Percentiles rank a stretch among this genome's conserved stretches.
phyloP scores from a whole-genome alignment of 2,329 filamentous ascomycete genomes.

The Myriosclerotinia scirpicola region DNA sequence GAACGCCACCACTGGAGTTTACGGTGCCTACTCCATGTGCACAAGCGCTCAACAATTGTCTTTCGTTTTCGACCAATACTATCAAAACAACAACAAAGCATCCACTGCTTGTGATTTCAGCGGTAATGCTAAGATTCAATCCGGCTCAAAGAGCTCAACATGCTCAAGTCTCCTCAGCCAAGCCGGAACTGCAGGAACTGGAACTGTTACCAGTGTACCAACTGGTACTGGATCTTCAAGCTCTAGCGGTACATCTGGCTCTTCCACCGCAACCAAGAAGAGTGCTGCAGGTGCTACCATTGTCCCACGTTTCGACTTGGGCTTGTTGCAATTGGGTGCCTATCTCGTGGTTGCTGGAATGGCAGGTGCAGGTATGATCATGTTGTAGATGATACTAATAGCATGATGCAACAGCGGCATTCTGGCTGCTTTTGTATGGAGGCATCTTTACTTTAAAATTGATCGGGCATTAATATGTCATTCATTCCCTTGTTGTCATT shows the following conservation, averaged over 20 bases:
- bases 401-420: neutral
- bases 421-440: slow-evolving; percentile 15
- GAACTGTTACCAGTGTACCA: slow-evolving; percentile 52
- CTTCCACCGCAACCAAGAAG: slow-evolving; percentile 26
- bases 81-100: slow-evolving; percentile 54
- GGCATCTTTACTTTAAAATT: slow-evolving; percentile 7
- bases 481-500: slow-evolving; percentile 2
- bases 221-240: slow-evolving; percentile 42
- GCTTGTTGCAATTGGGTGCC: slow-evolving; percentile 48
- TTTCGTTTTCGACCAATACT: slow-evolving; percentile 74
- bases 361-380: slow-evolving; percentile 54
- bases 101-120: slow-evolving; percentile 68
- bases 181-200: slow-evolving; percentile 62
- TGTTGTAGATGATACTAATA: slow-evolving; percentile 47
- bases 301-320: slow-evolving; percentile 48
- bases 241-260: slow-evolving; percentile 35
- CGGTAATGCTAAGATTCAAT: slow-evolving; percentile 59
- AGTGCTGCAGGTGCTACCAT: slow-evolving; percentile 45
- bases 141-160: slow-evolving; percentile 47
- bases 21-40: slow-evolving; percentile 80
- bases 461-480: slow-evolving; percentile 5
- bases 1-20: slow-evolving; percentile 66
- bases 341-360: slow-evolving; percentile 52
- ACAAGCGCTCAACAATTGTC: slow-evolving; percentile 66
- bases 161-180: slow-evolving; percentile 62